A percentile compares a stretch with the other conserved stretches of the same genome.
Evolutionary conservation across 495 filamentous ascomycete genomes (phyloP).

Genomic region (Trichoderma parareesei): DNA sequence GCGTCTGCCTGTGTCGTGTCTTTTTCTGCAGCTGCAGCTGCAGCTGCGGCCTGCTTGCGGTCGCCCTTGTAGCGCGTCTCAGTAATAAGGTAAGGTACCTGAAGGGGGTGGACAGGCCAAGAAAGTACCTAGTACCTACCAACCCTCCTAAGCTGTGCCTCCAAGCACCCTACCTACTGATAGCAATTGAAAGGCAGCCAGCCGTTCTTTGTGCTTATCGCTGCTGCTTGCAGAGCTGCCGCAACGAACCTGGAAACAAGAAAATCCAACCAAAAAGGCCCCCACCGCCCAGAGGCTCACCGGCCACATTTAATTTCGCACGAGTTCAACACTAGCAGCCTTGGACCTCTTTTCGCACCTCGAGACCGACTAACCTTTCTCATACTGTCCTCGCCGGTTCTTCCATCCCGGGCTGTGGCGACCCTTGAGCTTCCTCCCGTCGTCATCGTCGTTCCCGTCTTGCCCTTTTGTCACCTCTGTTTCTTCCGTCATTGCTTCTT

Average conservation of each 20-base stretch:
- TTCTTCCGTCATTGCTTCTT: neutral
- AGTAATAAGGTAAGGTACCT: too few relatives aligned
- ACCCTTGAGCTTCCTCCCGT: neutral
- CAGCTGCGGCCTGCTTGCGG: neutral
- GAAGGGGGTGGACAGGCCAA: too few relatives aligned
- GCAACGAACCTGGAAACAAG: neutral
- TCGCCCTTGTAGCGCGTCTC: too few relatives aligned
- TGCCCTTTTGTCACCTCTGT: neutral
- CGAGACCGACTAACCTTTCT: neutral
- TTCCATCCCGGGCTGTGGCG: conserved; percentile 8
- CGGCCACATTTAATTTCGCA: conserved; percentile 10
- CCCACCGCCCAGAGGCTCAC: conserved; percentile 8
- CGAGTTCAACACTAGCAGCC: conserved; percentile 7
- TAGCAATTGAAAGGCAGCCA: neutral
- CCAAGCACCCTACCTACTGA: too few relatives aligned
- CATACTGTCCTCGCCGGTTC: conserved; percentile 7
- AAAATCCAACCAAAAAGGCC: neutral
- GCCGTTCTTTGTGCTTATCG: neutral
- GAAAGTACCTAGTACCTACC: too few relatives aligned
- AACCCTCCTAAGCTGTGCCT: too few relatives aligned
- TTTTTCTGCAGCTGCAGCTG: neutral
- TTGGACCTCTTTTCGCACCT: neutral
- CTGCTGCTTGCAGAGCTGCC: neutral
- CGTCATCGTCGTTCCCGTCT: neutral
- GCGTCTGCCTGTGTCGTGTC: neutral